Base-by-base conservation (phyloP, 2,329 filamentous ascomycete species). In the Colletotrichum endophyticum region DNA sequence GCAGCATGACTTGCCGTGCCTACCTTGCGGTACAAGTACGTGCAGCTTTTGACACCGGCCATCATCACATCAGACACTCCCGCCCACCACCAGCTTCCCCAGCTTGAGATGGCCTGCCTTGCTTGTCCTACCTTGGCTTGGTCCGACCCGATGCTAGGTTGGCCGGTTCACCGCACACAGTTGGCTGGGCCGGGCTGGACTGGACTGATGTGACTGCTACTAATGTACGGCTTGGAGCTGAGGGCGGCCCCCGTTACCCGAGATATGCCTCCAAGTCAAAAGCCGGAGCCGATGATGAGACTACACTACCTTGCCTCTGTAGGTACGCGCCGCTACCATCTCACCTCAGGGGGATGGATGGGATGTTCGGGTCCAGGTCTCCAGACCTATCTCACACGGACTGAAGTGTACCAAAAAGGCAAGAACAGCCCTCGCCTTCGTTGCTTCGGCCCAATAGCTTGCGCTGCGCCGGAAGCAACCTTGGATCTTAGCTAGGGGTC, bases 221-320 rank as follows among this genome's bases (percentile, higher is more conserved):
- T 16, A 32, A 62, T 22, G 59, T 30, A 59, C 27, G n/a, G n/a
- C 59, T 66, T 61, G 53, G 57, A 32, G 30, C 49, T 49, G 64
- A 68, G 32, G 27, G 61, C 49, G 44, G 44, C 27, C 30, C 39
- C 27, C 39, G 44, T 62, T 57, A 44, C 63, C 73, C 70, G 44
- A 64, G n/a, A 44, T 44, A 7, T 61, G 57, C 70, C 64, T 64
- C 22, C 39, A 39, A 16, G n/a, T 66, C 34, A 62, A 63, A 44
- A 30, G 34, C 63, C 44, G 61, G 61, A 66, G 59, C 70, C 64
- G 64, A 66, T 73, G 64, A 69, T 64, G 70, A 61, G 64, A 73
- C 30, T 76, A 64, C 22, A 30, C 59, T 32, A 22, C 53, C 16
- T 69, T n/a, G n/a, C 62, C 11, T 64, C n/a, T 13, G 25, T 66